phyloP scores from a whole-genome alignment of 2,329 filamentous ascomycete species.

The Neophaeococcomyces mojaviensis region DNA sequence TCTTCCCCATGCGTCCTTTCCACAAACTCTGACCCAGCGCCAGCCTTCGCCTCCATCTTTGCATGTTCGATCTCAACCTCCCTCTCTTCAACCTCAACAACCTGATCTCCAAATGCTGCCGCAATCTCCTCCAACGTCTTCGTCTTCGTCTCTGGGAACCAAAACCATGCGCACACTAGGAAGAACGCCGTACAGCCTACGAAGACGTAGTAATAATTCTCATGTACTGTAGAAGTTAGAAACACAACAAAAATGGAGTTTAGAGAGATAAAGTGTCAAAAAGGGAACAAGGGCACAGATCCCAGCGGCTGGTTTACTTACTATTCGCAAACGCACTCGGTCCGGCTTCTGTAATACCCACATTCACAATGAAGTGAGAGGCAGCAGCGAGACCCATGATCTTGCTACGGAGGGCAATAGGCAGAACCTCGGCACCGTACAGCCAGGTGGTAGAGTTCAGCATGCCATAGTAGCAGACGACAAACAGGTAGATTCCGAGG shows the following conservation, averaged over 20 bases:
- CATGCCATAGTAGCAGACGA: slow-evolving; percentile 41
- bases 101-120: slow-evolving; percentile 41
- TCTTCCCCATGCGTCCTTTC: no score
- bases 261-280: no score
- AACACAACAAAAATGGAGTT: no score
- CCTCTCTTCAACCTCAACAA: slow-evolving; percentile 28
- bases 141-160: slow-evolving; percentile 35
- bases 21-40: no score
- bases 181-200: slow-evolving; percentile 48
- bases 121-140: slow-evolving; percentile 45
- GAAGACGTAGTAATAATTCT: slow-evolving; percentile 57
- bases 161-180: slow-evolving; percentile 34
- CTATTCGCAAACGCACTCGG: slow-evolving; percentile 51
- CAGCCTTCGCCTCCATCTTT: slow-evolving; percentile 17
- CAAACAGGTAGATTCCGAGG: slow-evolving; percentile 53
- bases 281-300: no score
- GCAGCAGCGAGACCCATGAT: slow-evolving; percentile 81
- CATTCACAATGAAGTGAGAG: slow-evolving; percentile 64
- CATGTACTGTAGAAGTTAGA: no score
- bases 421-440: slow-evolving; percentile 73
- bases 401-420: slow-evolving; percentile 76
- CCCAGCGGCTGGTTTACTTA: no score
- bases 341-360: slow-evolving; percentile 47
- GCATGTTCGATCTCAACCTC: slow-evolving; percentile 22
- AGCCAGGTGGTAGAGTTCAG: slow-evolving; percentile 68